phyloP scores from a whole-genome alignment of 1,284 basidiomycete genomes.

The Fomitiporia mediterranea region DNA sequence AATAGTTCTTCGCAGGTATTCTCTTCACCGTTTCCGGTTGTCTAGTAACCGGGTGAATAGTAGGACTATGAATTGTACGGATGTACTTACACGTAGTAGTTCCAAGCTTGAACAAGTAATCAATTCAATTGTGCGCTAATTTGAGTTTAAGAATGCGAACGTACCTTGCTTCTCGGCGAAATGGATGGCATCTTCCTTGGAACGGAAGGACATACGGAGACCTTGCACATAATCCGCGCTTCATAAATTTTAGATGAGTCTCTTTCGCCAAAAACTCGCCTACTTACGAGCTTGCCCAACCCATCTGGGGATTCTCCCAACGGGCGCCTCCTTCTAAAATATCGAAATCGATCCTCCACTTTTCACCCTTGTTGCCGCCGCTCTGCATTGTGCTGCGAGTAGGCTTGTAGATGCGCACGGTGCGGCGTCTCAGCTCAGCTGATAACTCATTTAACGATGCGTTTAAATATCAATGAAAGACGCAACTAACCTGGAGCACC shows the following conservation, averaged over 20 bases:
- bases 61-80: not conserved
- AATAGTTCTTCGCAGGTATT: constrained; percentile 88
- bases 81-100: constrained; percentile 64
- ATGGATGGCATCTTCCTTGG: constrained; percentile 89
- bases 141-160: constrained; percentile 21
- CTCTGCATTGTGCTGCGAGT: constrained; percentile 96
- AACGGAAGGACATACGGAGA: constrained; percentile 81
- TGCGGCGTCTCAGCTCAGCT: constrained; percentile 84
- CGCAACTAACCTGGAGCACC: constrained; percentile 65
- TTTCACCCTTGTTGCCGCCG: constrained; percentile 78
- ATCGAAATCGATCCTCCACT: constrained; percentile 97
- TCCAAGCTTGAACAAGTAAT: constrained; percentile 51
- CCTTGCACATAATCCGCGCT: constrained; percentile 99
- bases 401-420: constrained; percentile 91
- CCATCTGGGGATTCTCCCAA: constrained; percentile 99
- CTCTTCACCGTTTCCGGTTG: constrained; percentile 65
- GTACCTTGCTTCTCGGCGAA: constrained; percentile 91
- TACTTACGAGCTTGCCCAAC: constrained; percentile 87
- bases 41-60: constrained; percentile 38
- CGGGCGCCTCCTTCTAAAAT: constrained; percentile 82
- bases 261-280: not conserved
- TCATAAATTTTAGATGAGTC: constrained; percentile 1
- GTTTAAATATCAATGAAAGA: not conserved
- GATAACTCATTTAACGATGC: not conserved
- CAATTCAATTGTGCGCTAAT: constrained; percentile 5